Evolutionary conservation across 179 eudicot genomes (phyloP).

Genomic region (Patellifolia procumbens): DNA sequence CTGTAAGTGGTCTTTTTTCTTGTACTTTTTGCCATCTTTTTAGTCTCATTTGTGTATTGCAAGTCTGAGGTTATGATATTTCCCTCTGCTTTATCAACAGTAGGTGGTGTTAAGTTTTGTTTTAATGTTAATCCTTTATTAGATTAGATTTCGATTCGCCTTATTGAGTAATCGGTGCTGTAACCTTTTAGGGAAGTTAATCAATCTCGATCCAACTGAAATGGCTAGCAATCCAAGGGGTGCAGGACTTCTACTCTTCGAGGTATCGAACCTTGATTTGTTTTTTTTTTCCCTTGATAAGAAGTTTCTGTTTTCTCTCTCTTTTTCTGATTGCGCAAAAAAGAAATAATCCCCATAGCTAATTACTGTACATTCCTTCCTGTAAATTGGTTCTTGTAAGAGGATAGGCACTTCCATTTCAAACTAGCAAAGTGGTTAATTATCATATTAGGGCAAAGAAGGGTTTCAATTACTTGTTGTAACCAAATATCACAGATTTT

Average conservation of each 20-base stretch:
- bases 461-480: not conserved
- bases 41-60: too few species aligned
- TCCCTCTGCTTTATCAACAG: too few species aligned
- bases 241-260: not conserved
- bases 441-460: not conserved
- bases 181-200: not conserved
- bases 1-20: constrained; percentile 5
- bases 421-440: not conserved
- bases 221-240: not conserved
- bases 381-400: constrained; percentile 9
- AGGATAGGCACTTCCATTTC: not conserved
- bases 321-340: too few species aligned
- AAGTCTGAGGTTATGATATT: not conserved
- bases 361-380: not conserved
- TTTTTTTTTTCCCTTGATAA: too few species aligned
- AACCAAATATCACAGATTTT: too few species aligned
- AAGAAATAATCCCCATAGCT: not conserved
- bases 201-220: not conserved
- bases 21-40: too few species aligned
- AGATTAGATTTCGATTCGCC: not conserved
- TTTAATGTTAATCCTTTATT: not conserved
- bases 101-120: not conserved
- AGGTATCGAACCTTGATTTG: too few species aligned
- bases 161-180: not conserved
- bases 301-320: too few species aligned